phyloP scores from a whole-genome alignment of 2,329 filamentous ascomycete genomes.

The Monilinia fructicola region DNA sequence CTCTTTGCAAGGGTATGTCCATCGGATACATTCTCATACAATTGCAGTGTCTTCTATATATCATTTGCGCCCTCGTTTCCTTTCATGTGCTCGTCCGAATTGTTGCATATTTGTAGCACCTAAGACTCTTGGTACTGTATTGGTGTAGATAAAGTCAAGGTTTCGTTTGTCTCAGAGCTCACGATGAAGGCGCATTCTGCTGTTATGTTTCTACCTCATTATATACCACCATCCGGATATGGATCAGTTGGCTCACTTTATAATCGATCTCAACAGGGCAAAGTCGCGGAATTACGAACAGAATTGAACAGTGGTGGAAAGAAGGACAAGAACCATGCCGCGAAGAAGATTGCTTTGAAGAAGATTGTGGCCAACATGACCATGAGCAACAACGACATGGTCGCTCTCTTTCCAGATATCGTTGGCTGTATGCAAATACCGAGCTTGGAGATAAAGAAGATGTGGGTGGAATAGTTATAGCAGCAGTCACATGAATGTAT shows the following conservation, averaged over 20 bases:
- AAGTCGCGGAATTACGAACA: conserved; percentile 93
- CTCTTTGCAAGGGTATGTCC: conserved; percentile 91
- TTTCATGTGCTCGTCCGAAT: conserved; percentile 21
- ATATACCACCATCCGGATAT: conserved; percentile 34
- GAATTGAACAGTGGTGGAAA: conserved; percentile 92
- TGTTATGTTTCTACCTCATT: conserved; percentile 40
- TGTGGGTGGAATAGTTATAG: conserved; percentile 57
- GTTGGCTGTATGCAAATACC: conserved; percentile 93
- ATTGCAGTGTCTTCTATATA: neutral
- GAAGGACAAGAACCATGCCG: conserved; percentile 94
- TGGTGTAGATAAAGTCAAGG: conserved; percentile 8
- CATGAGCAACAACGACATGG: conserved; percentile 99
- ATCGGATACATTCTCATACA: conserved; percentile 17
- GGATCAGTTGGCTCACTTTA: conserved; percentile 37
- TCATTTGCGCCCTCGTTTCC: conserved; percentile 26
- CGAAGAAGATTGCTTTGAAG: conserved; percentile 97
- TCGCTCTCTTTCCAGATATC: conserved; percentile 92
- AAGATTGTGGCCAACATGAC: conserved; percentile 99
- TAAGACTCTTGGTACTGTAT: neutral
- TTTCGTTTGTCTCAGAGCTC: conserved; percentile 7
- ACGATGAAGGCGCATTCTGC: conserved; percentile 21
- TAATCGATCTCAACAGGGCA: conserved; percentile 70
- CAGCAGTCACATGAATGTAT: neutral
- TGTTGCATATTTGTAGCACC: conserved; percentile 22
- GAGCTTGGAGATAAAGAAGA: conserved; percentile 98